Conservation (phyloP, 306 rosid genomes). For the Arachis hypogaea region DNA sequence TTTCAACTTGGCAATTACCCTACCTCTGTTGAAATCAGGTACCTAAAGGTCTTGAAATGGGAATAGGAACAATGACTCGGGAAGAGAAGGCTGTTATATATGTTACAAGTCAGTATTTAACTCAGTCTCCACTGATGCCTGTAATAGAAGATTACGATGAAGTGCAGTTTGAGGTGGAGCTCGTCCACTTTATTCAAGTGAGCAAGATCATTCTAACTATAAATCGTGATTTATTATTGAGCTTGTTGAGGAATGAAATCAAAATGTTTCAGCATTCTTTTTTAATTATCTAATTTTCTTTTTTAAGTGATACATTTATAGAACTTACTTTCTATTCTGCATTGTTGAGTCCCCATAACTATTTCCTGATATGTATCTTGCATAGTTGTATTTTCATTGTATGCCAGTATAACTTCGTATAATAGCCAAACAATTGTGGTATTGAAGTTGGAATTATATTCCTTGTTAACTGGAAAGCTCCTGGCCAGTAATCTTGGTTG, state of each 20-base stretch:
- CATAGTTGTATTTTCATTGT: constrained; percentile 14
- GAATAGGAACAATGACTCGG: constrained; percentile 85
- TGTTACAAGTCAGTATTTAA: constrained; percentile 71
- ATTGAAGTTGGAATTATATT: not conserved
- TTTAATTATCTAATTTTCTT: constrained; percentile 17
- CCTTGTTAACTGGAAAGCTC: not conserved
- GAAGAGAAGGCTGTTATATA: constrained; percentile 86
- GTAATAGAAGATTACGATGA: constrained; percentile 71
- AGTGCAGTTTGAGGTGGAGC: constrained; percentile 91
- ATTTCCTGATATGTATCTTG: constrained; percentile 6
- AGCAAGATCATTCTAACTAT: constrained; percentile 41
- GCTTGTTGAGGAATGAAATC: constrained; percentile 21
- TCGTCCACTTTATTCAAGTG: constrained; percentile 90
- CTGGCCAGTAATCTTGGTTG: not conserved
- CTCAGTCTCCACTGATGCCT: constrained; percentile 73
- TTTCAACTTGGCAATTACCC: not conserved
- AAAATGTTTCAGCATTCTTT: constrained; percentile 10
- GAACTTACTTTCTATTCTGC: constrained; percentile 24
- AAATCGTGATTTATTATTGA: constrained; percentile 32
- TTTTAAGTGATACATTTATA: constrained; percentile 11
- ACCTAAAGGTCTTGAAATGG: constrained; percentile 98
- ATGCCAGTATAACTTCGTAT: not conserved
- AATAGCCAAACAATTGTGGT: constrained; percentile 13
- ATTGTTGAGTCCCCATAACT: constrained; percentile 8
- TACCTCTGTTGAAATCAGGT: constrained; percentile 56